Evolutionary conservation across 164 flowering plant species (phyloP).

Genomic region (Nymphaea thermarum): DNA sequence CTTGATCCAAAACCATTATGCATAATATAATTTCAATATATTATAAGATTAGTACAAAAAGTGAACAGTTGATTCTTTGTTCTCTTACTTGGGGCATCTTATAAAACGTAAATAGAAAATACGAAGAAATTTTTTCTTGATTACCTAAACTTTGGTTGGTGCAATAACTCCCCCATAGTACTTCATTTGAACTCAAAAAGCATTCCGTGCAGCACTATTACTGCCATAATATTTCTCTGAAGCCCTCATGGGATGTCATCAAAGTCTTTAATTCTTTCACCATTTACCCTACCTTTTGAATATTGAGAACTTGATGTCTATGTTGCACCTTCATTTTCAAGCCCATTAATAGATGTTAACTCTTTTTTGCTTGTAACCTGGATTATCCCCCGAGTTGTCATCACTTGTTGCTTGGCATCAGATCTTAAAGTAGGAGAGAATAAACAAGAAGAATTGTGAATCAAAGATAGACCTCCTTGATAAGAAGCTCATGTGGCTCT

Average conservation of each 20-base stretch:
- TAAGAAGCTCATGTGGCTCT: constrained; percentile 51
- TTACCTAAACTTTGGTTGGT: constrained; percentile 25
- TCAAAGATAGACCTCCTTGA: constrained; percentile 55
- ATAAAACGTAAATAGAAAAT: too few relatives aligned
- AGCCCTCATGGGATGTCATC: constrained; percentile 16
- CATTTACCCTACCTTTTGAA: background rate
- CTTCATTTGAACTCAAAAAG: constrained; percentile 22
- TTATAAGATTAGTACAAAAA: too few relatives aligned
- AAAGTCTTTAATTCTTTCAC: too few relatives aligned
- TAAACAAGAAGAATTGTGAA: constrained; percentile 27
- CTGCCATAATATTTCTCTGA: constrained; percentile 10
- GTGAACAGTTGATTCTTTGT: too few relatives aligned
- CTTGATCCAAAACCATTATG: too few relatives aligned
- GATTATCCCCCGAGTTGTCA: constrained; percentile 25
- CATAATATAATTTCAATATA: too few relatives aligned
- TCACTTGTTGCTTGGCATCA: constrained; percentile 50
- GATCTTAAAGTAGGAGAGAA: constrained; percentile 40
- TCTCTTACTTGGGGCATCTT: too few relatives aligned
- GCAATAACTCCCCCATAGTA: constrained; percentile 46
- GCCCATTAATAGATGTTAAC: constrained; percentile 11
- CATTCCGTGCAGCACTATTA: constrained; percentile 21
- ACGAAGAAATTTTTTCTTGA: background rate
- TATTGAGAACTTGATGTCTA: background rate
- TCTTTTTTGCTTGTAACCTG: constrained; percentile 34
- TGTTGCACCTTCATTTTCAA: background rate